These are phyloP conservation scores for Oxyria digyna DNA, from an alignment of 148 eudicot genomes.

Conservation along the genomic window DNA sequence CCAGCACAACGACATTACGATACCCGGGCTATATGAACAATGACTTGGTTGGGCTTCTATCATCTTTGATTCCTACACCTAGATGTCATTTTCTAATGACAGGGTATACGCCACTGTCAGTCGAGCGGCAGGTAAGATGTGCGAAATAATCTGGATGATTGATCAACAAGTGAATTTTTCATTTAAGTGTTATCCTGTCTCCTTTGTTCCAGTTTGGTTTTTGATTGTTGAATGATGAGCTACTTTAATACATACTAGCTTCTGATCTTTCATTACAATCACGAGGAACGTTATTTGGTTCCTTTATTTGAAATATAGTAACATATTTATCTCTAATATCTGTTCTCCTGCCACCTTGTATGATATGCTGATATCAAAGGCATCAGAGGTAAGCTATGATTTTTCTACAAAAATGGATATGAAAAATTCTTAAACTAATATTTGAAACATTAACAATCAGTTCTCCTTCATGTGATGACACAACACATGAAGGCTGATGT, in stretches of 20 bases:
- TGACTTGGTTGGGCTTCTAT: slow-evolving; percentile 98
- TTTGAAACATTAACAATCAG: not conserved
- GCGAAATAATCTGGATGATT: not conserved
- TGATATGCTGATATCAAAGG: not conserved
- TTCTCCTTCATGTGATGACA: not conserved
- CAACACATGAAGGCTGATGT: not conserved
- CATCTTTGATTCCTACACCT: slow-evolving; percentile 97
- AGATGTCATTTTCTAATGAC: slow-evolving; percentile 99
- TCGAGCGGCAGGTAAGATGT: slow-evolving; percentile 83
- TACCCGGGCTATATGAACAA: slow-evolving; percentile 99
- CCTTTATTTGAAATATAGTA: not conserved
- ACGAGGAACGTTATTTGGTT: not conserved
- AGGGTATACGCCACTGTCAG: slow-evolving; percentile 98
- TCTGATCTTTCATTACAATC: not conserved
- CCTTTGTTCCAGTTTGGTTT: not conserved
- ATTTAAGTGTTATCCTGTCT: not conserved
- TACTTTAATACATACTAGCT: not conserved
- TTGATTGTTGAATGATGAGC: not conserved
- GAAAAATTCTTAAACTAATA: not conserved
- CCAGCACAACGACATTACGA: slow-evolving; percentile 95
- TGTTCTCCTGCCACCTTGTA: not conserved
- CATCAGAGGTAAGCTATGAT: not conserved
- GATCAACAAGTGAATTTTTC: not conserved
- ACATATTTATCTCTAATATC: not conserved
- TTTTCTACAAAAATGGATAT: not conserved